Base-by-base conservation (phyloP, 2,329 filamentous ascomycete species). In the Trichoderma afroharzianum region DNA sequence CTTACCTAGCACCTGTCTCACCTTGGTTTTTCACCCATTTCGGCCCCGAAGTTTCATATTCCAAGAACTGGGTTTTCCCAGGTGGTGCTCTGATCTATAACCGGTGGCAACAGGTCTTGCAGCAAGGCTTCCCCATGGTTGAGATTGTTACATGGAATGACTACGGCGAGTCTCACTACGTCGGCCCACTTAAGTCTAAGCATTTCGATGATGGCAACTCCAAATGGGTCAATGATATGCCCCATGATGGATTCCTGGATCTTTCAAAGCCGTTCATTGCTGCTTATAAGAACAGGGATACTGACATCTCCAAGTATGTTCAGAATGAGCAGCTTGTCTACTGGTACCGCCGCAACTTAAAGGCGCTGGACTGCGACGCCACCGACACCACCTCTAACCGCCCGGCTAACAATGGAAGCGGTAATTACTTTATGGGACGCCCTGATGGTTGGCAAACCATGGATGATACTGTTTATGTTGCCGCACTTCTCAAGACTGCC, bases 71-170 rank as follows among this genome's bases (percentile, higher is more conserved):
- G 84, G 81, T 90, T 1, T 91, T 88, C 82, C 85, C 85, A 3
- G 85, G 87, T 6, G 88, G 90, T 72, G 81, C 85, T 36, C 79
- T 91, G 11, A 90, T 88, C 86, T 86, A 85, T 71, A 80, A 88
- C 70, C 86, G 88, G 26, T 90, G 88, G 88, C 81, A 85, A 32
- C 74, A 81, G 70, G 81, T 87, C 21, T 74, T 86, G 12, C 74
- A 76, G 6, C 75, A 85, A 21, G 78, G 82, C 21, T 85, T 86
- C 15, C 81, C 83, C 3, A 87, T 86, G 71, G 78, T 88, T 9
- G 80, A 82, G 75, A 83, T 85, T 33, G 76, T 85, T n/a, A 84
- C 83, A 8, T 83, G 80, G 80, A 83, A 83, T 68, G 81, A 88
- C 75, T 88, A 85, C 62, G 87, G 87, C 33, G 87, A 88, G 75